Evolutionary conservation across 228 moss, liverwort and hornwort genomes (phyloP), one percentile per base, ranked within the genome.

Genomic region (Sphagnum magellanicum): DNA sequence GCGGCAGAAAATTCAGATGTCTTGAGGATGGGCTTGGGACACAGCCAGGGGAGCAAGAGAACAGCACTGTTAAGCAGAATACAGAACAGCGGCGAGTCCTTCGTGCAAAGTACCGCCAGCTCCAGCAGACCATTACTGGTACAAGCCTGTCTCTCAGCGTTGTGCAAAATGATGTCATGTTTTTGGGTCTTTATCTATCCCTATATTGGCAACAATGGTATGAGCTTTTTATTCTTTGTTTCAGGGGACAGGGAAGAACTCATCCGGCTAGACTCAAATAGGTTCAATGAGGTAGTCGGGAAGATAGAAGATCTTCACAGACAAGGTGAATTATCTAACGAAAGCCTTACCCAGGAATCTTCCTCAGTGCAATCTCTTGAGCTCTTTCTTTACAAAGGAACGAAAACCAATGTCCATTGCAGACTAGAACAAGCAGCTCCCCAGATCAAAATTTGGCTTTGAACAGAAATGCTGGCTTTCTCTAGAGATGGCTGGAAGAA

Each of bases 301-400:
- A 77, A 65, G 69, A 89, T 83, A 67, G 89, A 91, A 6, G 80
- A 70, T 49, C 82, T 96, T 64, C 91, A 92, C 63, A 69, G 70
- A 64, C 79, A 83, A 57, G 94, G 93, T 89, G 77, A 5, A 4
- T 10, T 1, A 11, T 66, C 5, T 51, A 3, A 32, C 32, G 32
- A 32, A 32, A 32, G 32, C 32, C 32, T 32, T 13, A 57, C 8
- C 55, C 55, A 57, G 55, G 55, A 57, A 57, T 57, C 61, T 61
- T 5, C 5, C 32, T 10, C 48, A 10, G 14, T 8, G 12, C 55
- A 4, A 13, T 7, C 16, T 7, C 17, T 16, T 16, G 15, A 9
- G 4, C 11, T 63, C 16, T 8, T 63, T 4, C n/a, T 8, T 63
- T 16, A 16, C 63, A 8, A 10, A 16, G 63, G 9, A 4, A 1